Conservation (phyloP, 2,329 filamentous ascomycete species). For the Fusarium foetens region DNA sequence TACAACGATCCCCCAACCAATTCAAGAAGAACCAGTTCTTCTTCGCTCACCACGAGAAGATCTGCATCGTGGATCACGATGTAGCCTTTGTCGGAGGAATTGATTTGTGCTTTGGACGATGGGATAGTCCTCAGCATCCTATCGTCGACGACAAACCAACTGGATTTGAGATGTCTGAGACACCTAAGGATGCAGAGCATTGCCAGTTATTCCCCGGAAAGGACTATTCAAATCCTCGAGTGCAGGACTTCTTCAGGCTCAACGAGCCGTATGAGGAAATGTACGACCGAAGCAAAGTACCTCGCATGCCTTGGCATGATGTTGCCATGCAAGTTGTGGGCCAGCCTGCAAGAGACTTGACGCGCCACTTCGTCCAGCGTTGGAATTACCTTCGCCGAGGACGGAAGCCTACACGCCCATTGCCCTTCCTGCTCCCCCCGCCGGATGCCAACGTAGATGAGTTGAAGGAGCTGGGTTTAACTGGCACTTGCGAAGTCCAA, state of each 20-base stretch:
- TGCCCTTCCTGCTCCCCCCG: slow-evolving; percentile 91
- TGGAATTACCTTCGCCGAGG: slow-evolving; percentile 98
- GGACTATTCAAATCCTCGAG: slow-evolving; percentile 96
- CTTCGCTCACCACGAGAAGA: slow-evolving; percentile 98
- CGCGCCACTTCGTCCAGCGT: slow-evolving; percentile 94
- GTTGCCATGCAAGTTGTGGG: slow-evolving; percentile 98
- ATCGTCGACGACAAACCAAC: slow-evolving; percentile 94
- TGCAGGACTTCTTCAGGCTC: slow-evolving; percentile 93
- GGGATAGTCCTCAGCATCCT: slow-evolving; percentile 94
- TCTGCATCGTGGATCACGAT: slow-evolving; percentile 96
- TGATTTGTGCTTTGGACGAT: slow-evolving; percentile 95
- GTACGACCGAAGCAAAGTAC: slow-evolving; percentile 90
- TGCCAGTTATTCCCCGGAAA: slow-evolving; percentile 98
- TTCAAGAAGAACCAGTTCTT: slow-evolving; percentile 99
- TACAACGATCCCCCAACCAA: slow-evolving; percentile 95
- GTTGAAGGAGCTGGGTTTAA: slow-evolving; percentile 85
- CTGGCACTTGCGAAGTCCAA: slow-evolving; percentile 95
- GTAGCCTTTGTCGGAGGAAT: slow-evolving; percentile 96
- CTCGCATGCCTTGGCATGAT: slow-evolving; percentile 98
- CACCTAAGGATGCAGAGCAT: slow-evolving; percentile 88
- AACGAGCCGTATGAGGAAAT: slow-evolving; percentile 98
- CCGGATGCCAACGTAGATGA: slow-evolving; percentile 91
- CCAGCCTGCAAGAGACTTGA: slow-evolving; percentile 92
- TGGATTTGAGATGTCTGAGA: slow-evolving; percentile 83
- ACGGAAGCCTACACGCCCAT: slow-evolving; percentile 90